phyloP scores from a whole-genome alignment of 2,329 filamentous ascomycete species.

The Calonectria pseudoreteaudii region DNA sequence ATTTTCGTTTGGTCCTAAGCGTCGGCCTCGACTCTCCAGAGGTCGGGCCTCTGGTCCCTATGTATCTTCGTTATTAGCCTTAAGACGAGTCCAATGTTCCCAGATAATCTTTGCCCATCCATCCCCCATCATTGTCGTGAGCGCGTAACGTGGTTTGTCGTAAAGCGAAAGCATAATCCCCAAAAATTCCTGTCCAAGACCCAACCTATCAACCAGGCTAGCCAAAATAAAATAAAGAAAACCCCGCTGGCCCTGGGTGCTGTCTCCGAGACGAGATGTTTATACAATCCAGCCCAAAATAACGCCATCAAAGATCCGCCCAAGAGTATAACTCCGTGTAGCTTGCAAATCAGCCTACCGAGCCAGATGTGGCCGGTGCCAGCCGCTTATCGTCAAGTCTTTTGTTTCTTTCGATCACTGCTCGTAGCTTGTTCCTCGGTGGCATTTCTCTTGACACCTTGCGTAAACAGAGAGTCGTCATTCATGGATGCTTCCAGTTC shows the following conservation, averaged over 20 bases:
- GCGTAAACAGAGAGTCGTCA: conserved; percentile 1
- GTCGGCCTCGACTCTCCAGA: neutral
- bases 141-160: conserved; percentile 20
- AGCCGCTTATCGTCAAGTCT: conserved; percentile 36
- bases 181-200: conserved; percentile 10
- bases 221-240: too few species aligned
- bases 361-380: neutral
- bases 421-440: conserved; percentile 33
- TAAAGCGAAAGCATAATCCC: conserved; percentile 15
- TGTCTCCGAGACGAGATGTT: conserved; percentile 9
- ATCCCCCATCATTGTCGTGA: conserved; percentile 21
- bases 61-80: conserved; percentile 4
- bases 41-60: neutral
- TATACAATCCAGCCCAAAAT: conserved; percentile 15
- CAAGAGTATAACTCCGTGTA: conserved; percentile 3
- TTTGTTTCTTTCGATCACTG: conserved; percentile 46
- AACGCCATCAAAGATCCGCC: conserved; percentile 27
- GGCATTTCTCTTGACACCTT: conserved; percentile 35
- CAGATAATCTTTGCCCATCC: neutral
- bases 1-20: neutral
- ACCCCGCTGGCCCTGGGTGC: neutral
- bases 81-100: neutral
- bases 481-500: neutral
- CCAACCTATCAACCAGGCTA: conserved; percentile 4
- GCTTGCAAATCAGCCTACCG: conserved; percentile 4